Evolutionary conservation across 768 basidiomycete species (phyloP).

Genomic region (Naganishia onofrii): DNA sequence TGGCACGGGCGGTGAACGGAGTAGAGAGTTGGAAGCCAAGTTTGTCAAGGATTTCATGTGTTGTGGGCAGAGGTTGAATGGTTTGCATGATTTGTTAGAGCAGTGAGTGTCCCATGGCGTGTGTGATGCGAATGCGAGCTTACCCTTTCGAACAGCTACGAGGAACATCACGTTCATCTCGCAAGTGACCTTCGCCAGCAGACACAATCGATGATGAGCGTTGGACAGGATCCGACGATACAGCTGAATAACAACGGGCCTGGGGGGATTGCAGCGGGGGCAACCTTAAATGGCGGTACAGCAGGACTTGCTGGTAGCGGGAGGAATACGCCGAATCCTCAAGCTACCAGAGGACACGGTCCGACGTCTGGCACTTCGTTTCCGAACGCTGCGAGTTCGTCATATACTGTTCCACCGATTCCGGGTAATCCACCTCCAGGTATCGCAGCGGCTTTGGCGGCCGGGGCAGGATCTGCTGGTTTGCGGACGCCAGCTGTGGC

Average conservation of each 20-base stretch:
- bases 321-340: conserved; percentile 8
- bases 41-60: conserved; percentile 49
- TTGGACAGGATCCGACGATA: not conserved
- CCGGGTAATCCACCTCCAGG: conserved; percentile 26
- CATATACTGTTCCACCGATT: conserved; percentile 20
- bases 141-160: conserved; percentile 38
- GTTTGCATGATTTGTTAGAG: conserved; percentile 50
- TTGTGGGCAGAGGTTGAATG: conserved; percentile 47
- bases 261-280: not conserved
- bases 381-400: conserved; percentile 27
- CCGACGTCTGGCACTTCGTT: conserved; percentile 22
- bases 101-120: conserved; percentile 44
- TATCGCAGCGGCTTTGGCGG: conserved; percentile 13
- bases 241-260: conserved; percentile 4
- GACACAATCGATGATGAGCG: conserved; percentile 28
- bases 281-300: not conserved
- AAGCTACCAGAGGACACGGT: not conserved
- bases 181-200: conserved; percentile 41
- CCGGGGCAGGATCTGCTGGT: not conserved
- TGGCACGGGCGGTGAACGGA: conserved; percentile 24
- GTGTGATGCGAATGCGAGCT: not conserved
- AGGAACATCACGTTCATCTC: conserved; percentile 50
- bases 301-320: not conserved
- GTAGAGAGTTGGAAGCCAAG: conserved; percentile 46
- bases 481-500: not conserved